Percentiles rank a stretch among this genome's conserved stretches.
These are phyloP conservation scores for Phytophthora palmivora DNA, from an alignment of 352 stramenopile genomes.

Conservation along the genomic window DNA sequence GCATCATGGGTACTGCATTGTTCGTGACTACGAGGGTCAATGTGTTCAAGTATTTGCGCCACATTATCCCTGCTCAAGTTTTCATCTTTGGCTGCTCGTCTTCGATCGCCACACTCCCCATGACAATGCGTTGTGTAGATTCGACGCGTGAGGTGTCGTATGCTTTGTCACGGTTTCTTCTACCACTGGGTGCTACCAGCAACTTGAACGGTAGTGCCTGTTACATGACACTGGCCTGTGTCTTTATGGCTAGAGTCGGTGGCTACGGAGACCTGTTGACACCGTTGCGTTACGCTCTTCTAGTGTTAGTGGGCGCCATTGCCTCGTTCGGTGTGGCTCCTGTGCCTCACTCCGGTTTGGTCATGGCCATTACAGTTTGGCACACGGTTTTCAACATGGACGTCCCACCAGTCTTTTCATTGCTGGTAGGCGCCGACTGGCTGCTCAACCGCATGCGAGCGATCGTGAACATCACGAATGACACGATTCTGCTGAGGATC, in stretches of 20 bases:
- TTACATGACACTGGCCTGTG: conserved; percentile 77
- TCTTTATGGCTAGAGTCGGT: conserved; percentile 76
- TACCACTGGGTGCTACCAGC: conserved; percentile 69
- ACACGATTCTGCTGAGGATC: conserved; percentile 77
- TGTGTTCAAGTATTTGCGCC: conserved; percentile 67
- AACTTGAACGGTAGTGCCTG: conserved; percentile 79
- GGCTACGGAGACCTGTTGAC: conserved; percentile 59
- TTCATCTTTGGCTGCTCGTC: conserved; percentile 85
- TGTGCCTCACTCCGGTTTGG: conserved; percentile 73
- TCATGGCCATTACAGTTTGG: conserved; percentile 86
- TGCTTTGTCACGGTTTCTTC: conserved; percentile 64
- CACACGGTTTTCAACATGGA: conserved; percentile 66
- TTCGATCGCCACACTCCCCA: conserved; percentile 79
- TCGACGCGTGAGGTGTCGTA: conserved; percentile 67
- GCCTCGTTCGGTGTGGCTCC: conserved; percentile 73
- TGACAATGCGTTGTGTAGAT: conserved; percentile 81
- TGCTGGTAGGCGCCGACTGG: conserved; percentile 77
- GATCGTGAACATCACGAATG: conserved; percentile 84
- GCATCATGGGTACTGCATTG: conserved; percentile 57
- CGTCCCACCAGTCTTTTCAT: conserved; percentile 63
- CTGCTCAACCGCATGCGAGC: conserved; percentile 74
- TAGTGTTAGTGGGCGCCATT: conserved; percentile 69
- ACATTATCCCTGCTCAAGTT: conserved; percentile 75
- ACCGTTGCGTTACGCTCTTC: conserved; percentile 56
- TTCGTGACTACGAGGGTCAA: conserved; percentile 68